These are phyloP conservation scores for Sugiyamaella qingdaonensis DNA, from an alignment of 805 yeast genomes.

Conservation along the genomic window DNA sequence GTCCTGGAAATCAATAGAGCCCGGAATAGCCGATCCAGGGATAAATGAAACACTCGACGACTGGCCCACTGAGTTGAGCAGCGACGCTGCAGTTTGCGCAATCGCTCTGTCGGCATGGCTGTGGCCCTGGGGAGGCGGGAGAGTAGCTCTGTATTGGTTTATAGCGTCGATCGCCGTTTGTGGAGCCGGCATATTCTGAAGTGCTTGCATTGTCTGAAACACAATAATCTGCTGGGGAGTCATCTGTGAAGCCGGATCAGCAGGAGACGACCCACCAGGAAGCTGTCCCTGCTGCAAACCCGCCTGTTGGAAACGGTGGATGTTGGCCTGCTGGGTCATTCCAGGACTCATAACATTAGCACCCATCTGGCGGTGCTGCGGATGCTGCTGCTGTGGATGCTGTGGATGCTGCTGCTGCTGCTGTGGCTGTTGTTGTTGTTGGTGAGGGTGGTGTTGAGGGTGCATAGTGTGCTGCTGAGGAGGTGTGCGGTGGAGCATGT, in stretches of 20 bases:
- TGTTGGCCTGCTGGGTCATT: not conserved
- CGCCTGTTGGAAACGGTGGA: not conserved
- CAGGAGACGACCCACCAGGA: conserved; percentile 3
- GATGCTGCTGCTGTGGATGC: conserved; percentile 26
- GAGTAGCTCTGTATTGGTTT: not conserved
- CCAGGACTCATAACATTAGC: not conserved
- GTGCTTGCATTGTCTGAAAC: conserved; percentile 1
- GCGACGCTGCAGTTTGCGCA: not conserved
- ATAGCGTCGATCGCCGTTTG: not conserved
- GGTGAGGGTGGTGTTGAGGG: conserved; percentile 26
- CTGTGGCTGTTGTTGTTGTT: conserved; percentile 11
- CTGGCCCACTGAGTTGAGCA: not conserved
- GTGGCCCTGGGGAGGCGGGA: not conserved
- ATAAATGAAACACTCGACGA: conserved; percentile 15
- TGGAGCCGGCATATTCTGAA: conserved; percentile 1
- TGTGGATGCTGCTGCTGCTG: conserved; percentile 30
- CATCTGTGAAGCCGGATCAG: not conserved
- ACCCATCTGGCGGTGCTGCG: not conserved
- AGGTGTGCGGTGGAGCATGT: not conserved
- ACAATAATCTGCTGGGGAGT: conserved; percentile 6
- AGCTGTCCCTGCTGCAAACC: not conserved
- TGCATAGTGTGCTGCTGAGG: conserved; percentile 4
- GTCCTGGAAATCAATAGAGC: conserved; percentile 26
- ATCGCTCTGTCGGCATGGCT: conserved; percentile 1
- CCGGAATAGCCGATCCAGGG: conserved; percentile 26